Evolutionary conservation across 805 yeast genomes (phyloP), one percentile per base, ranked within the genome.

Genomic region (Teunomyces panamensis): DNA sequence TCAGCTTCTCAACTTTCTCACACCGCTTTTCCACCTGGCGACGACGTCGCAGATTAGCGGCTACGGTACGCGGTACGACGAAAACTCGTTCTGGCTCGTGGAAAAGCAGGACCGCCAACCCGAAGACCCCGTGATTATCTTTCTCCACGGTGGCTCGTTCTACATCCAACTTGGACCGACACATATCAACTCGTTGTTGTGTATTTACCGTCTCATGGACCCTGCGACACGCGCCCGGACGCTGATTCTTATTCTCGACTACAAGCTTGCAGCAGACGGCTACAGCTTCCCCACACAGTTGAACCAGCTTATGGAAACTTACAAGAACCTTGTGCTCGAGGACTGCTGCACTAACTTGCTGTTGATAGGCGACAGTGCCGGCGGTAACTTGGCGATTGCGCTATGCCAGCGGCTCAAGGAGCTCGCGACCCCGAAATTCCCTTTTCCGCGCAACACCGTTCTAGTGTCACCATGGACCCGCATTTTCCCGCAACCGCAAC

Each of bases 351-450:
- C 53, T 11, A 69, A 70, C 42, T 57, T 73, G 13, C 59, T 60
- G 9, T 54, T 72, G 4, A 51, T 73, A 53, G 77, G 77, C 3
- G 77, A 73, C 51, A 70, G 75, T 1, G 76, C 76, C 8, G 77
- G 77, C 26, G 76, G 73, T 1, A 63, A 71, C 51, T 60, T 73
- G 49, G 54, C 63, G 11, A 51, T 71, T 16, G 57, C 57, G 13
- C 65, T 62, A 48, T 52, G 69, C 11, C 67, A 69, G 45, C 60
- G 50, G 39, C 54, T 71, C 51, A 57, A 58, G 24, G 29, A 39
- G 5, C 36, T 47, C 13, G 17, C 27, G 3, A 32, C 17, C 3
- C 51, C 54, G 6, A 35, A 46, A 3, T 47, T 56, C 27, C 50
- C 58, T 1, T 66, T 52, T 53, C 75, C 73, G 0, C 53, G 50